Evolutionary conservation across 2,329 filamentous ascomycete genomes (phyloP).

Genomic region (Fusarium sp.): DNA sequence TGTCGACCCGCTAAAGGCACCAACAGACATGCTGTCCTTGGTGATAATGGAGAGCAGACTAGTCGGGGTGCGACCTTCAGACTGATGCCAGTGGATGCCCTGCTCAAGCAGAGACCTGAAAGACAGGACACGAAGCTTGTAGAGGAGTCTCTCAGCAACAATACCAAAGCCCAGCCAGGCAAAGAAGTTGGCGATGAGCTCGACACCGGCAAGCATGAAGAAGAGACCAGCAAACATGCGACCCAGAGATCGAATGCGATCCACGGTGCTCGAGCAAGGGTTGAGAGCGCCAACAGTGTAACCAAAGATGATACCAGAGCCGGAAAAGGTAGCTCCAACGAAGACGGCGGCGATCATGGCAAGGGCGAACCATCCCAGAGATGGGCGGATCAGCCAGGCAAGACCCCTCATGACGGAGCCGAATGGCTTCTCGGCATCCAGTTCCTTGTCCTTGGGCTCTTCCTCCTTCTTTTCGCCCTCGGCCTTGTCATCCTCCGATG

Average conservation of each 20-base stretch:
- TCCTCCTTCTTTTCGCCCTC: conserved; percentile 20
- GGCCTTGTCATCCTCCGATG: conserved; percentile 1
- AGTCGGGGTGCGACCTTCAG: conserved; percentile 66
- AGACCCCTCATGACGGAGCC: conserved; percentile 50
- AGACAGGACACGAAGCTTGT: conserved; percentile 66
- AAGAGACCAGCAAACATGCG: conserved; percentile 64
- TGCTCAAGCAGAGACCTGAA: conserved; percentile 70
- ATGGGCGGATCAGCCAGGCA: conserved; percentile 50
- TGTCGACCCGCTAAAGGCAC: conserved; percentile 72
- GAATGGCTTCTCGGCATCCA: conserved; percentile 51
- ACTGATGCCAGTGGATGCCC: conserved; percentile 72
- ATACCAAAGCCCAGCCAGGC: conserved; percentile 60
- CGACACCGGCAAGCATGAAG: conserved; percentile 59
- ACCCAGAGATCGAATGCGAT: conserved; percentile 48
- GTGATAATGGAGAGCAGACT: conserved; percentile 72
- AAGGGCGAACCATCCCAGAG: conserved; percentile 50
- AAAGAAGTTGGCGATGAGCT: conserved; percentile 61
- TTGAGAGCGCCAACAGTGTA: conserved; percentile 55
- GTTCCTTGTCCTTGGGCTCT: conserved; percentile 46
- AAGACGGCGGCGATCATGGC: conserved; percentile 56
- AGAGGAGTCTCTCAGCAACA: conserved; percentile 68
- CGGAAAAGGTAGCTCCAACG: conserved; percentile 62
- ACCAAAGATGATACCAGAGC: conserved; percentile 61
- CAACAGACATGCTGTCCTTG: conserved; percentile 69
- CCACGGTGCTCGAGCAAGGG: conserved; percentile 52